A percentile compares a stretch with the other conserved stretches of the same genome.
Evolutionary conservation across 352 stramenopile species (phyloP).

Genomic region (Globisporangium carolinianum): DNA sequence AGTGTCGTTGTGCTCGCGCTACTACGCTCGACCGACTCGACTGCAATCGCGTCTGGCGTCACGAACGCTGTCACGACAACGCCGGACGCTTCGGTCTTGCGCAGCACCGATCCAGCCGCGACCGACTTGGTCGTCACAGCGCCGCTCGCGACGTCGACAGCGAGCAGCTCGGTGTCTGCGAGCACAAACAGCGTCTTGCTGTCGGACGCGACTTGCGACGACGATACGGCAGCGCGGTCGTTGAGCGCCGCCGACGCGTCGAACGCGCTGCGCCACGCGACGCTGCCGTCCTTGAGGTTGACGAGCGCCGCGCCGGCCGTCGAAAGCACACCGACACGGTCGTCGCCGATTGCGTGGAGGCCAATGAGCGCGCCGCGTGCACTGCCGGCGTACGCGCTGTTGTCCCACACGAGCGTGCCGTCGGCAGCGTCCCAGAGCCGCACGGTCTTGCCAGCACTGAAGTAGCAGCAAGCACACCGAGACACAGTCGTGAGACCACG

Average conservation of each 20-base stretch:
- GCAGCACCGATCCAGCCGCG: constrained; percentile 8
- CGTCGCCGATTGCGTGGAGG: constrained; percentile 36
- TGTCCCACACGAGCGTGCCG: constrained; percentile 67
- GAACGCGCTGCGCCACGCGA: constrained; percentile 36
- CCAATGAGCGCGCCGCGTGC: constrained; percentile 25
- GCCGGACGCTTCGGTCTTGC: constrained; percentile 10
- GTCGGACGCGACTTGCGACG: constrained; percentile 43
- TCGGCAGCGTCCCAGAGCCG: constrained; percentile 60
- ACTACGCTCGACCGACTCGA: constrained; percentile 13
- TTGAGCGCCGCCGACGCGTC: constrained; percentile 15
- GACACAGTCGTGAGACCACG: background rate
- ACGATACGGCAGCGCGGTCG: background rate
- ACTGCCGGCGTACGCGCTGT: constrained; percentile 21
- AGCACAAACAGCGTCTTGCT: constrained; percentile 43
- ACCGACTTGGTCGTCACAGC: constrained; percentile 10
- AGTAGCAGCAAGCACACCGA: background rate
- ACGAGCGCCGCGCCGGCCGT: constrained; percentile 39
- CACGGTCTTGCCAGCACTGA: constrained; percentile 45
- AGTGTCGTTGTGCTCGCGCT: constrained; percentile 4
- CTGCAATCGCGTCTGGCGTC: constrained; percentile 3
- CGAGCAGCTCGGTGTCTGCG: constrained; percentile 27
- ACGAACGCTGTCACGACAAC: constrained; percentile 13
- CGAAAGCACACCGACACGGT: constrained; percentile 45
- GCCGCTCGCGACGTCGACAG: constrained; percentile 29
- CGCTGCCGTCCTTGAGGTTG: constrained; percentile 45